These are phyloP conservation scores for Drechslera avenae DNA, from an alignment of 2,329 filamentous ascomycete genomes.

Conservation along the genomic window DNA sequence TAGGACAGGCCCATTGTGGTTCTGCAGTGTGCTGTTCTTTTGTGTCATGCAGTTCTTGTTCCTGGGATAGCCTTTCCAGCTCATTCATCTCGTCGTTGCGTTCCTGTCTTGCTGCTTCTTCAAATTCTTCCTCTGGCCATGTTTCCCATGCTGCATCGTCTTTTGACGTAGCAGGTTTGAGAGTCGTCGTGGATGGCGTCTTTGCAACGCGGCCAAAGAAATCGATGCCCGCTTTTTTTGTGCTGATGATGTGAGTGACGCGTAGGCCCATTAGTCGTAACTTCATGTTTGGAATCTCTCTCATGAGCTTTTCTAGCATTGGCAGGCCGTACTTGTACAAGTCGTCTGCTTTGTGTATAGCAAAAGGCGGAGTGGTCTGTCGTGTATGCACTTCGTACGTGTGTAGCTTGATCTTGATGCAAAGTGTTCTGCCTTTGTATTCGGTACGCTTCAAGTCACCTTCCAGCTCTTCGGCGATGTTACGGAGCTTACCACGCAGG, in stretches of 20 bases:
- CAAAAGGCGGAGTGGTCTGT: constrained; percentile 75
- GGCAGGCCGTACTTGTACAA: constrained; percentile 81
- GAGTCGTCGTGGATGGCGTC: constrained; percentile 9
- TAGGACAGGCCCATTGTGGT: constrained; percentile 79
- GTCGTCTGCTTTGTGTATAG: constrained; percentile 76
- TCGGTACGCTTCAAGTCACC: constrained; percentile 79
- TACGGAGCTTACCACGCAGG: constrained; percentile 77
- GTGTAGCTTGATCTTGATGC: constrained; percentile 90
- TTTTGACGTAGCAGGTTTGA: constrained; percentile 17
- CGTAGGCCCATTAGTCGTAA: constrained; percentile 86
- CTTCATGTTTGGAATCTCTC: constrained; percentile 79
- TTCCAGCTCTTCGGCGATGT: constrained; percentile 83
- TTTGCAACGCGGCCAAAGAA: constrained; percentile 70
- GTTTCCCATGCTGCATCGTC: constrained; percentile 64
- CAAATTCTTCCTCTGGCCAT: constrained; percentile 70
- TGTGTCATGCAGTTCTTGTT: constrained; percentile 45
- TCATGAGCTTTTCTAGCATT: constrained; percentile 82
- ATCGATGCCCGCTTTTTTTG: constrained; percentile 77
- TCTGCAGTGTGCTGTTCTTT: constrained; percentile 20
- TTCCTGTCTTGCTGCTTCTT: constrained; percentile 65
- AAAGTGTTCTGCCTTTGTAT: constrained; percentile 88
- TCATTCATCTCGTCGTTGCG: constrained; percentile 65
- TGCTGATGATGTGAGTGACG: constrained; percentile 85
- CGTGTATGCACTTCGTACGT: constrained; percentile 91
- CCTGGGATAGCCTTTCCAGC: constrained; percentile 66